These are phyloP conservation scores for Ganoderma meredithae DNA, from an alignment of 1,284 basidiomycete species.

Conservation along the genomic window DNA sequence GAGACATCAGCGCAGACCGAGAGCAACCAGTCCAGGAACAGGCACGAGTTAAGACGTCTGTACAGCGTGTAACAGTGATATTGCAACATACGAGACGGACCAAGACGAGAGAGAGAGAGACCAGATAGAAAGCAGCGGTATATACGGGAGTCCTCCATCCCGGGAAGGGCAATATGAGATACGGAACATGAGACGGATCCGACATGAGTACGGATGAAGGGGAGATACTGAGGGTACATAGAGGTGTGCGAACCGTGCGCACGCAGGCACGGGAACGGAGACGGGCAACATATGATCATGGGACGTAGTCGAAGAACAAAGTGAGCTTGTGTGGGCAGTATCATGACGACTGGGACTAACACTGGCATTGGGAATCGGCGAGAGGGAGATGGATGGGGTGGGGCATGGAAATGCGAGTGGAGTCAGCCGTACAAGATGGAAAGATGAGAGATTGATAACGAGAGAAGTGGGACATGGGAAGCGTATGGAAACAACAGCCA, in stretches of 20 bases:
- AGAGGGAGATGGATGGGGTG: conserved; percentile 5
- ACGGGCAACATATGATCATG: conserved; percentile 18
- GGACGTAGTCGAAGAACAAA: conserved; percentile 9
- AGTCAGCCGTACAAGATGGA: conserved; percentile 25
- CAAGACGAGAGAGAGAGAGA: neutral
- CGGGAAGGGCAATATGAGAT: conserved; percentile 2
- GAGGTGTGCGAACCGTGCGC: neutral
- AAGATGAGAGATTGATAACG: neutral
- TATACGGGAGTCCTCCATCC: conserved; percentile 12
- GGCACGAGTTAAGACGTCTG: neutral
- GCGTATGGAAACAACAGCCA: conserved; percentile 30
- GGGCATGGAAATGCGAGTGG: conserved; percentile 12
- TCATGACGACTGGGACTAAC: neutral
- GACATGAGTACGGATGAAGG: neutral
- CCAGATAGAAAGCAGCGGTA: conserved; percentile 19
- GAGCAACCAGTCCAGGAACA: neutral
- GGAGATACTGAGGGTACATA: conserved; percentile 19
- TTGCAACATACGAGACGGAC: conserved; percentile 22
- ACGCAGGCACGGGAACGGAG: conserved; percentile 11
- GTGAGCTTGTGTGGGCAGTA: neutral
- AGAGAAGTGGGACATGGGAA: conserved; percentile 8
- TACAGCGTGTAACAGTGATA: conserved; percentile 17
- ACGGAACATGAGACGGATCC: neutral
- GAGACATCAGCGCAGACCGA: neutral
- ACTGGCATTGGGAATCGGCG: conserved; percentile 5